A percentile compares a stretch with the other conserved stretches of the same genome.
phyloP scores from a whole-genome alignment of 352 stramenopile genomes.

The Phytopythium mirpurense region DNA sequence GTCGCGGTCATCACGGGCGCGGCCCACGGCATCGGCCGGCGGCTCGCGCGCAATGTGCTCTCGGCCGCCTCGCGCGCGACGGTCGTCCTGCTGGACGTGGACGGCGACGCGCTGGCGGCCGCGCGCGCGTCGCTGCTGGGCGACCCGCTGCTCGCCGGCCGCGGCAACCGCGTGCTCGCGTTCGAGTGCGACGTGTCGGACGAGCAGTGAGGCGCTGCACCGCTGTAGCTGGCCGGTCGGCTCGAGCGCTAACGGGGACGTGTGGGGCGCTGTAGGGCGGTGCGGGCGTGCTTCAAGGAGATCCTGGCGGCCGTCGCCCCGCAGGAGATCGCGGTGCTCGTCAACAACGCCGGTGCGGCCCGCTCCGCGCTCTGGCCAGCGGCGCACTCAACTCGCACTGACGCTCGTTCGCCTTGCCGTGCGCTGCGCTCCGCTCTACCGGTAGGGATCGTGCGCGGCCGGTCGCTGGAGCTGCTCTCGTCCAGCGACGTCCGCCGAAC shows the following conservation, averaged over 20 bases:
- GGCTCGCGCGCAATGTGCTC: constrained; percentile 33
- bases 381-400: not conserved
- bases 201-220: constrained; percentile 23
- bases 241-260: not conserved
- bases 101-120: constrained; percentile 31
- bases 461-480: constrained; percentile 31
- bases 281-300: constrained; percentile 22
- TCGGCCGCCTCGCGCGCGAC: constrained; percentile 21
- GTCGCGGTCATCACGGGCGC: constrained; percentile 69
- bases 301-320: constrained; percentile 26
- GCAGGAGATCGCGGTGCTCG: constrained; percentile 40
- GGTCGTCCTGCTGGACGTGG: constrained; percentile 60
- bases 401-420: not conserved
- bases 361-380: not conserved
- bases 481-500: constrained; percentile 39
- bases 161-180: constrained; percentile 18
- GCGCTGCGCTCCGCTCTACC: not conserved
- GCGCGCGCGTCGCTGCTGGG: not conserved
- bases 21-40: constrained; percentile 44
- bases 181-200: constrained; percentile 67
- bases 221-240: too few species aligned
- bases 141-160: not conserved
- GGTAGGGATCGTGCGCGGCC: constrained; percentile 46
- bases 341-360: constrained; percentile 53
- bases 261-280: constrained; percentile 16